Conservation (phyloP, 73 alveolate genomes). For the Tetrahymena thermophila region DNA sequence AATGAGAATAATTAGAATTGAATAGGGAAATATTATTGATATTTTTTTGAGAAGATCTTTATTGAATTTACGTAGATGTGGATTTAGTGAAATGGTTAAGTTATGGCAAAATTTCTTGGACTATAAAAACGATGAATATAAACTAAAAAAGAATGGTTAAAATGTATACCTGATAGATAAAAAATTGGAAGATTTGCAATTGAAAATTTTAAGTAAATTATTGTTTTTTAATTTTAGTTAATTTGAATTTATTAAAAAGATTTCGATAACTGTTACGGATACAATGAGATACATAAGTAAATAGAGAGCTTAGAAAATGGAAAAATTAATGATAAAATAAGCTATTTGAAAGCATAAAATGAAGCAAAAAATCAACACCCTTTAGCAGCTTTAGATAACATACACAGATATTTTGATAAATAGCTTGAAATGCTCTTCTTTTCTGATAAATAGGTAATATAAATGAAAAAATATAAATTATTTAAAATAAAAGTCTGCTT, state of each 20-base stretch:
- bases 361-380: background rate
- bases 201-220: background rate
- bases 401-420: background rate
- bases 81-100: constrained; percentile 1
- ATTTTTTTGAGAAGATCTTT: background rate
- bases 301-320: background rate
- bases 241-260: background rate
- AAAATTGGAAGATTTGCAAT: background rate
- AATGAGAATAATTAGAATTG: background rate
- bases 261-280: background rate
- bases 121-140: background rate
- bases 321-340: background rate
- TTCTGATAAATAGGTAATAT: background rate
- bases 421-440: background rate
- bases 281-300: background rate
- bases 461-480: no score
- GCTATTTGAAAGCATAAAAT: background rate
- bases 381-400: background rate
- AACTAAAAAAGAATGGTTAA: background rate
- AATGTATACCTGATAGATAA: background rate
- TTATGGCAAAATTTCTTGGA: background rate
- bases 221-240: background rate
- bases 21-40: background rate
- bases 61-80: background rate
- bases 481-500: no score